A percentile compares a stretch with the other conserved stretches of the same genome.
Conservation (phyloP, 192 early-diverging fungal genomes). For the Rhizophlyctis rosea region DNA sequence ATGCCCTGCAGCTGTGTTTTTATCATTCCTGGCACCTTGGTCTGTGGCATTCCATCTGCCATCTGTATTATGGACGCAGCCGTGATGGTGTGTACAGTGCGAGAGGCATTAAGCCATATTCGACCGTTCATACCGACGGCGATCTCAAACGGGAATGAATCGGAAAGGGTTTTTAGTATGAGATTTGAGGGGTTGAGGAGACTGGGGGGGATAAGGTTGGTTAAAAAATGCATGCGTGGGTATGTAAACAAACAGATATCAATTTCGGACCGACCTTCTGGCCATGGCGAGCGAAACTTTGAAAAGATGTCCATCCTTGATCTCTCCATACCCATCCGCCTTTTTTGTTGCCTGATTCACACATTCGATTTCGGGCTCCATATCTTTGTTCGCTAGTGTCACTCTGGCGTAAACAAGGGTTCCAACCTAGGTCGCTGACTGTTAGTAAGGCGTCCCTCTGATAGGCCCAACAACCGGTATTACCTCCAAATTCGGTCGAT, state of each 20-base stretch:
- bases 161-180: conserved; percentile 68
- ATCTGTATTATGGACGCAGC: conserved; percentile 69
- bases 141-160: conserved; percentile 76
- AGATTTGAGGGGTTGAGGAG: conserved; percentile 67
- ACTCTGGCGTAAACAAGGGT: conserved; percentile 82
- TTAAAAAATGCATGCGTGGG: neutral
- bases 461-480: neutral
- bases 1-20: neutral
- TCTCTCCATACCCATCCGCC: conserved; percentile 87
- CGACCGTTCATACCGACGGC: conserved; percentile 93
- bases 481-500: conserved; percentile 79
- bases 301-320: conserved; percentile 75
- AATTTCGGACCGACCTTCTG: conserved; percentile 49
- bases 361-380: conserved; percentile 97
- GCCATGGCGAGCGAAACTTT: conserved; percentile 77
- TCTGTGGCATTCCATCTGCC: conserved; percentile 63
- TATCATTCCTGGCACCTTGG: conserved; percentile 53
- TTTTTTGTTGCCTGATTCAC: conserved; percentile 74
- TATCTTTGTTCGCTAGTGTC: conserved; percentile 84
- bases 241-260: neutral
- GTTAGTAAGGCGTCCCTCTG: neutral
- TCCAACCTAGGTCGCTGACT: conserved; percentile 48
- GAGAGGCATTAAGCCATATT: conserved; percentile 82
- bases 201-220: conserved; percentile 31
- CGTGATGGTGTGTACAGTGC: conserved; percentile 58